Base-by-base conservation (phyloP, 169 alveolate genomes). In the Eimeria maxima region DNA sequence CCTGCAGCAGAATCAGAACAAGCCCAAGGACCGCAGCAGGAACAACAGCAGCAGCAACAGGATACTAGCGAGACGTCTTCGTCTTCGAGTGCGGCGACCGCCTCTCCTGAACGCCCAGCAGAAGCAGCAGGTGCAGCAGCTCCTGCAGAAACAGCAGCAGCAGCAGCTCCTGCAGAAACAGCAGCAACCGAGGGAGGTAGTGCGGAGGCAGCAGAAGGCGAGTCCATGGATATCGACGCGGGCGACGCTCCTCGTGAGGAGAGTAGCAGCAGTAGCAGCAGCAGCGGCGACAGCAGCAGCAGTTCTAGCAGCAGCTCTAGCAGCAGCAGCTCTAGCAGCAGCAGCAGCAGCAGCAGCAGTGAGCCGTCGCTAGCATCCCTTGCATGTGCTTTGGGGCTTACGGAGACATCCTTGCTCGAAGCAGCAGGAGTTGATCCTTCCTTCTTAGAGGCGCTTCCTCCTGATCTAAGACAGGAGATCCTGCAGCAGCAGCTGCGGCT, bases 351-450 rank as follows among this genome's bases (percentile, higher is more conserved):
- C 67, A 63, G 94, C 81, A 65, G 81, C 94, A 33, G 92, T 5
- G 95, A 84, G 6, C 90, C 91, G 27, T 8, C 90, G 11, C 80
- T 94, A 4, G 80, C 78, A 7, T 45, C 94, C 24, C 74, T 94
- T 50, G 96, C 96, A 24, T 42, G 94, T 29, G 94, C 95, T 4
- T 44, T 94, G 38, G 96, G 96, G 38, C 93, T 95, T 78, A 87
- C 96, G 20, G 95, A 95, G 74, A 81, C 95, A 60, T 86, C 78
- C 47, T 57, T 95, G 67, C 50, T 86, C 27, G 95, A 95, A 13
- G 95, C 93, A 22, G 95, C 95, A 14, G 96, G 96, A 10, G 96
- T 96, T 27, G 97, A 96, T 95, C 97, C 97, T n/a, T 92, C 97
- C 0, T 91, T 97, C 74, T 53, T 96, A 2, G 98, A 92, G 29